Evolutionary conservation across 169 alveolate genomes (phyloP).

Genomic region (Plasmodium gallinaceum): DNA sequence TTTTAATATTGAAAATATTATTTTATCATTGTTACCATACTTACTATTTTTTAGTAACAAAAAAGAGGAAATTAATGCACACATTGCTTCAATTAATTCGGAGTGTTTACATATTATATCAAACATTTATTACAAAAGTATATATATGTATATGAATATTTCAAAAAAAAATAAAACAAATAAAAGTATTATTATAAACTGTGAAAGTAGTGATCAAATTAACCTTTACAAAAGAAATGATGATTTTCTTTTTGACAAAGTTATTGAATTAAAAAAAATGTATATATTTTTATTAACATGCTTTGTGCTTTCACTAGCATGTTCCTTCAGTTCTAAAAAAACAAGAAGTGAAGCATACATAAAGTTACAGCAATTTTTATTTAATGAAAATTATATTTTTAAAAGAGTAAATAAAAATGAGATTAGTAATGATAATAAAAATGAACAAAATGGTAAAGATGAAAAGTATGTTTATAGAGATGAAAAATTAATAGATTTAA

Average conservation of each 20-base stretch:
- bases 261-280: constrained; percentile 70
- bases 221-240: constrained; percentile 5
- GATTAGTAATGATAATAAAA: constrained; percentile 10
- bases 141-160: constrained; percentile 73
- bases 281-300: constrained; percentile 67
- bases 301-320: constrained; percentile 69
- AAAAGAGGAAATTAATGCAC: constrained; percentile 77
- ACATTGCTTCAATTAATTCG: constrained; percentile 74
- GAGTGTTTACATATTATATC: constrained; percentile 77
- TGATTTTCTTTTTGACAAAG: constrained; percentile 16
- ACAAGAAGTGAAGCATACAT: constrained; percentile 77
- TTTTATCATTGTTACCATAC: constrained; percentile 69
- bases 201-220: constrained; percentile 2
- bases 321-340: constrained; percentile 75
- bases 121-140: constrained; percentile 76
- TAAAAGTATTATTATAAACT: neutral
- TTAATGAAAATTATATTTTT: constrained; percentile 76
- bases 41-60: constrained; percentile 62
- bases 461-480: constrained; percentile 69
- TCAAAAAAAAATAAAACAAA: neutral
- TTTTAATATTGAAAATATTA: constrained; percentile 75
- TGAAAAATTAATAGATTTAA: constrained; percentile 73
- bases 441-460: constrained; percentile 32
- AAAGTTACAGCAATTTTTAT: constrained; percentile 68
- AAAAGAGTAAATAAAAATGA: constrained; percentile 37